Evolutionary conservation across 805 yeast species (phyloP), one percentile per base, ranked within the genome.

Genomic region (Blastobotrys americana): DNA sequence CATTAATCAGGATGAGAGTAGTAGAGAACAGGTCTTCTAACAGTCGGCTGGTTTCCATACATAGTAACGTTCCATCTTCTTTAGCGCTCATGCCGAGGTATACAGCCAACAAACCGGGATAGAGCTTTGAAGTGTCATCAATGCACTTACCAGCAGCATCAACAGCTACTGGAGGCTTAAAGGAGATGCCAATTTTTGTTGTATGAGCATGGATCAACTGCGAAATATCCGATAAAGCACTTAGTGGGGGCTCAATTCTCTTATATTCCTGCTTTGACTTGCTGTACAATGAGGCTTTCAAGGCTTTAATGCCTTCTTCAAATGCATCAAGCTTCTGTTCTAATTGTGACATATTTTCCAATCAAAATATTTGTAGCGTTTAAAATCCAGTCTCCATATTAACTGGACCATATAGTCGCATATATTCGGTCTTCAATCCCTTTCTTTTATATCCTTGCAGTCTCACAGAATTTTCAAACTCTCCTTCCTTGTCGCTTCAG

Each of bases 171-270:
- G 79, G 78, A 2, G 84, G 80, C 54, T 77, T 78, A 66, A 78
- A 82, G 0, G 82, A 74, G 21, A 82, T 71, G 1, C 88, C 89
- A 4, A 84, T 67, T 58, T 85, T 85, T 2, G 95, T 86, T 2
- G 82, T 70, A 58, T 84, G 88, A 1, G 95, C 88, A 59, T 72
- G 79, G 5, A 82, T 68, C 34, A 86, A 65, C 46, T 74, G 70
- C 16, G 77, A 59, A 4, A 84, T 55, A 57, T 86, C 87, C 3
- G 57, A 60, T 13, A 84, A 55, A 54, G 86, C 95, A 4, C 63
- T 66, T 5, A 77, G 52, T 2, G 85, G 82, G 4, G 66, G 52
- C 4, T 56, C 64, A 2, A 78, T 43, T 23, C 45, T 38, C 9
- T 45, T 28, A 8, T 39, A 25, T 25, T 25, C 13, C 13, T 25